Percentiles rank a stretch among this genome's conserved stretches.
These are phyloP conservation scores for Stagonosporopsis tanaceti DNA, from an alignment of 2,329 filamentous ascomycete genomes.

Conservation along the genomic window DNA sequence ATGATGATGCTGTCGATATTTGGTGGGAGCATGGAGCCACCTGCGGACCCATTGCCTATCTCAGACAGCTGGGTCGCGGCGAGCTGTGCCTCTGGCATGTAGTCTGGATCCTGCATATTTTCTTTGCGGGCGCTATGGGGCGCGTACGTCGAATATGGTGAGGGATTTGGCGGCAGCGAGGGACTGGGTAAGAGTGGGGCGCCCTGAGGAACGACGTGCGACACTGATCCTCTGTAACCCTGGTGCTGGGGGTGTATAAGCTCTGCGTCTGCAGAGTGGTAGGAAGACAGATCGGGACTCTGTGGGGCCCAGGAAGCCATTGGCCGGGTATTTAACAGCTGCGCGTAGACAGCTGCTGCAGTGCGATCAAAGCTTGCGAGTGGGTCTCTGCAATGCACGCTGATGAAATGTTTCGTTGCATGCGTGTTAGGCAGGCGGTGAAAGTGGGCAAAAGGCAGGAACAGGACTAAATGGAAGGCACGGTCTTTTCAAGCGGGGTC, in stretches of 20 bases:
- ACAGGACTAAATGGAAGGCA: slow-evolving; percentile 14
- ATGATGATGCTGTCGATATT: slow-evolving; percentile 71
- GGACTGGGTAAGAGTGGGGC: slow-evolving; percentile 27
- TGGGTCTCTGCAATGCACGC: slow-evolving; percentile 18
- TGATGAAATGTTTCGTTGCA: slow-evolving; percentile 11
- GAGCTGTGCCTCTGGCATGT: slow-evolving; percentile 45
- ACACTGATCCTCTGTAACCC: slow-evolving; percentile 46
- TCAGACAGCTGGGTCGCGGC: slow-evolving; percentile 30
- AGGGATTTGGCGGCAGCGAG: slow-evolving; percentile 27
- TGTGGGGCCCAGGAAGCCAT: slow-evolving; percentile 53
- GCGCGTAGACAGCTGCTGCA: slow-evolving; percentile 8
- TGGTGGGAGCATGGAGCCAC: slow-evolving; percentile 38
- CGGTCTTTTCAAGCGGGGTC: slow-evolving; percentile 11
- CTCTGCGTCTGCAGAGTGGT: slow-evolving; percentile 52
- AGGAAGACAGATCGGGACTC: slow-evolving; percentile 58
- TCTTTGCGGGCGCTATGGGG: slow-evolving; percentile 38
- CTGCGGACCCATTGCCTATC: slow-evolving; percentile 31
- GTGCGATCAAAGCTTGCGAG: slow-evolving; percentile 28
- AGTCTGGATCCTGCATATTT: slow-evolving; percentile 48
- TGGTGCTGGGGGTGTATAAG: slow-evolving; percentile 49
- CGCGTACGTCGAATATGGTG: slow-evolving; percentile 32
- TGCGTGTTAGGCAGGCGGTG: slow-evolving; percentile 19
- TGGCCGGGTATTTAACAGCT: slow-evolving; percentile 31
- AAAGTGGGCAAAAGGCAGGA: slow-evolving; percentile 13
- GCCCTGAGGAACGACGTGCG: slow-evolving; percentile 37